Evolutionary conservation across 2,329 filamentous ascomycete species (phyloP), one percentile per base, ranked within the genome.

Genomic region (Hymenoscyphus scutula): DNA sequence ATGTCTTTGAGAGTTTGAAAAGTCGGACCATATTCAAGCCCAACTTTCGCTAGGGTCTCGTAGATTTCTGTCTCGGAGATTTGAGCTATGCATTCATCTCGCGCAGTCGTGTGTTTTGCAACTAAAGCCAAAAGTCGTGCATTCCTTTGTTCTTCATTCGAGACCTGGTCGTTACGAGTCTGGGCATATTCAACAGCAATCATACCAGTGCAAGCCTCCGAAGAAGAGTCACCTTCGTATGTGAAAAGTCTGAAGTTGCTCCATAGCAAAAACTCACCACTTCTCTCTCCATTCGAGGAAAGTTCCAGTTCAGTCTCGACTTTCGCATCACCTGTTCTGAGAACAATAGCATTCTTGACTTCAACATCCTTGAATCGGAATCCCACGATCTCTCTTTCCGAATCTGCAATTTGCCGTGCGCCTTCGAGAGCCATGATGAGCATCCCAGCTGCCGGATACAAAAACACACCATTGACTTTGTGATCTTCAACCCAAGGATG

Each of bases 261-360:
- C 53, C 53, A 54, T 25, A 54, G 17, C 27, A 54, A 32, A 29
- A 54, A 54, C 15, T 29, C 25, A 5, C 53, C 29, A 30, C 15
- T 54, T 6, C 53, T n/a, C 53, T 54, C 29, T 32, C 53, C 53
- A 17, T 32, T 29, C 4, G 34, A 27, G 41, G 34, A 25, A 29
- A 45, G 19, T 45, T 48, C 27, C n/a, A 41, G 25, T 25, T 58
- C 25, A 15, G 56, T 59, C n/a, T 48, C 57, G 30, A 53, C 41
- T 15, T 30, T 53, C n/a, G 27, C 41, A 23, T 30, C 38, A 0
- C 63, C 68, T 34, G 27, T 4, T 3, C 74, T 73, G 5, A 82
- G 73, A 0, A 82, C 73, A 29, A 82, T 73, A 0, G 81, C 79
- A 54, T 78, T 76, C n/a, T 75, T 73, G 38, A 82, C 76, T 4